phyloP scores from a whole-genome alignment of 2,329 filamentous ascomycete genomes.

The Fusarium vanettenii region DNA sequence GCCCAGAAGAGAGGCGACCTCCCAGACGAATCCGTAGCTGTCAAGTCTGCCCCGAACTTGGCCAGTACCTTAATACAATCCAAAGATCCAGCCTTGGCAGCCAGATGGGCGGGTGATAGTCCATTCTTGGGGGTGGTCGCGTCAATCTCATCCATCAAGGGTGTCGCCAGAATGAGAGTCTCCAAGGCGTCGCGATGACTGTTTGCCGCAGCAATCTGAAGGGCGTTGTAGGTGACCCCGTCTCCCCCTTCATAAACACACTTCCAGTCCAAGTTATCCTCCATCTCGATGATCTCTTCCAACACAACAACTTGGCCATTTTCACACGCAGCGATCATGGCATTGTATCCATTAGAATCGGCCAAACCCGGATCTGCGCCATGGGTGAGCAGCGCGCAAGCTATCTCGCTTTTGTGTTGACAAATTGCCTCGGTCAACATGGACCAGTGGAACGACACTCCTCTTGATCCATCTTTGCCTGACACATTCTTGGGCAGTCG shows the following conservation, averaged over 20 bases:
- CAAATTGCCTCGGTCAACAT: slow-evolving; percentile 30
- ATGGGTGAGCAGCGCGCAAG: slow-evolving; percentile 20
- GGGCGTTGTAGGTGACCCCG: slow-evolving; percentile 28
- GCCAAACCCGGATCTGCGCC: slow-evolving; percentile 34
- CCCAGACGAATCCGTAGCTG: slow-evolving; percentile 24
- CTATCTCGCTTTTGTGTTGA: slow-evolving; percentile 7
- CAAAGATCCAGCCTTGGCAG: slow-evolving; percentile 25
- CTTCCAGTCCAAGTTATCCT: slow-evolving; percentile 27
- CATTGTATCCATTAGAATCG: slow-evolving; percentile 13
- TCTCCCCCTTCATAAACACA: slow-evolving; percentile 7
- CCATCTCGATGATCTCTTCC: slow-evolving; percentile 24
- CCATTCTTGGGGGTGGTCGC: slow-evolving; percentile 17
- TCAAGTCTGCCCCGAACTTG: slow-evolving; percentile 21
- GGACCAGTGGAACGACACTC: slow-evolving; percentile 1
- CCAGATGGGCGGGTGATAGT: slow-evolving; percentile 34
- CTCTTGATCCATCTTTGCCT: background rate
- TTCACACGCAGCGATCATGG: slow-evolving; percentile 24
- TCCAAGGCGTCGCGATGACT: slow-evolving; percentile 23
- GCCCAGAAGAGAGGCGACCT: slow-evolving; percentile 35
- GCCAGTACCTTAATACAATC: slow-evolving; percentile 33
- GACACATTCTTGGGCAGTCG: background rate
- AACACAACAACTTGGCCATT: slow-evolving; percentile 28
- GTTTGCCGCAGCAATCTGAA: slow-evolving; percentile 38
- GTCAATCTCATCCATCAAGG: slow-evolving; percentile 11
- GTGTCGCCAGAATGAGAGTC: slow-evolving; percentile 28